Evolutionary conservation across 352 stramenopile genomes (phyloP), one percentile per base, ranked within the genome.

Genomic region (Phytophthora colocasiae): DNA sequence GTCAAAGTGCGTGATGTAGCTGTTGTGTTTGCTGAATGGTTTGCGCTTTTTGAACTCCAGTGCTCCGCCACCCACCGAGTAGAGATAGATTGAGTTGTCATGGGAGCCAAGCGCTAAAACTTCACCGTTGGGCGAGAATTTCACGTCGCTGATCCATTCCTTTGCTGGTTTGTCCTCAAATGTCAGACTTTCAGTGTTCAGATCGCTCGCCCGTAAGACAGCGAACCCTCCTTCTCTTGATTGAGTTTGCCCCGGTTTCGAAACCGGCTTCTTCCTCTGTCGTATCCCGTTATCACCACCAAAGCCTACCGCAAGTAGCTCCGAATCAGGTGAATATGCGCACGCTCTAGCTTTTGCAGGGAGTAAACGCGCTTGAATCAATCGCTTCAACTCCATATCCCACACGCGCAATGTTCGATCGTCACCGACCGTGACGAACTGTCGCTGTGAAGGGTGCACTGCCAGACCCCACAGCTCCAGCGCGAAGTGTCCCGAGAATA

Each of bases 251-350:
- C 15, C 55, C 46, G 26, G 56, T 49, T 60, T 77, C 19, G 36
- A 9, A 5, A 36, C 15, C 8, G 57, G 14, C 66, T 79, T 66
- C 44, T 49, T 51, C 11, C 51, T 58, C 4, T 80, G 81, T 7
- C 85, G 70, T 17, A 81, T 57, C 11, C 73, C 70, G 48, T 89
- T 89, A 43, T 89, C 85, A 4, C 84, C 84, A 8, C 85, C 86
- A 57, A 85, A 83, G 1, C 81, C 96, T 14, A 98, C 80, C 0
- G 85, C 93, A 15, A 98, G 38, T 17, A 96, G 63, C n/a, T 75
- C 64, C 1, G 85, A 92, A 58, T 98, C 90, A 0, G 89, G 86
- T 5, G 90, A 97, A 50, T 95, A 97, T 11, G 87, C 81, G 46
- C 89, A 96, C 0, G 92, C 83, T 14, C 95, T 80, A 24, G 81